Base-by-base conservation (phyloP, 2,329 filamentous ascomycete genomes). In the Pezicula radicicola region DNA sequence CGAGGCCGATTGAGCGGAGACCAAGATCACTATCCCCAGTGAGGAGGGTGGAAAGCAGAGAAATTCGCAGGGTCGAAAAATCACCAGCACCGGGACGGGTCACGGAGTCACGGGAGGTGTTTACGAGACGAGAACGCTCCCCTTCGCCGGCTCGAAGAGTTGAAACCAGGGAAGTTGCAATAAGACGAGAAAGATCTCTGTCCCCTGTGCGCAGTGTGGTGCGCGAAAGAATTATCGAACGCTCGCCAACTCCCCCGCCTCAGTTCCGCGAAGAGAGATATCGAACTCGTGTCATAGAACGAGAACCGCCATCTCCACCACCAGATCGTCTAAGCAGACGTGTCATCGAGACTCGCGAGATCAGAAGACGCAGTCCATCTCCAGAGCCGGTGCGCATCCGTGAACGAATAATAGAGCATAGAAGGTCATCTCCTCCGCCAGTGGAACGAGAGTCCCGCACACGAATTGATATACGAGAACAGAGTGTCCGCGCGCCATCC, bases 41-140 rank as follows among this genome's bases (percentile, higher is more conserved):
- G 13, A 62, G 63, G 40, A 56, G 64, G 58, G 59, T 66, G 9
- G 64, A 67, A 49, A 65, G 62, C 10, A 59, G 63, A 50, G 49
- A 50, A 15, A 19, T 49, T n/a, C 13, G 60, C 16, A 52, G 63
- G 13, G 27, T 19, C 51, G 60, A 64, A 37, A 55, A 60, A 28
- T 59, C 59, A 36, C 63, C 63, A 42, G 59, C 60, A 13, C 63
- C 60, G 9, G 57, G 62, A 19, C 45, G 44, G 16, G 48, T 60
- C 19, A 45, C 42, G n/a, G 19, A 45, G 42, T 45, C 42, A 45
- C 19, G 42, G 28, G 42, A 45, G 25, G 42, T 45, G 4, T 45
- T 45, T 16, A 21, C 21, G 21, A 10, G 42, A 28, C 41, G 49
- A 28, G 47, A 49, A n/a, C 18, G 47, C 18, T 49, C 47, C 3